Evolutionary conservation across 345 rosid species (phyloP), one percentile per base, ranked within the genome.

Genomic region (Psidium friedrichsthalianum): DNA sequence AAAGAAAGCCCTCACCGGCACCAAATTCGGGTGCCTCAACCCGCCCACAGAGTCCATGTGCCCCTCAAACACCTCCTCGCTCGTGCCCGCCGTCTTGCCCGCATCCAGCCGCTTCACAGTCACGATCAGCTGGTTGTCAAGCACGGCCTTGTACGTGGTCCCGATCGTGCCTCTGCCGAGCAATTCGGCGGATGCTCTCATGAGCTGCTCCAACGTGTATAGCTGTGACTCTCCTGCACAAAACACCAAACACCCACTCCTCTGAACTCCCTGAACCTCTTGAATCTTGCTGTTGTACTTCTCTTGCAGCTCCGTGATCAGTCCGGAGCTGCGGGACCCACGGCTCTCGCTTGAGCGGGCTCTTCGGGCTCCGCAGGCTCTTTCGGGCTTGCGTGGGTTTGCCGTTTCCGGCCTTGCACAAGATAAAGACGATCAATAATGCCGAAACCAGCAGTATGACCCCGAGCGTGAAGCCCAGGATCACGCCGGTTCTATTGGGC

Each of bases 121-220:
- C 55, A 97, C 92, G 6, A 96, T 92, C 85, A 96, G 88, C 86
- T 93, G 94, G 80, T 91, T 92, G 84, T 94, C 98, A 5, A 97
- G 92, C 47, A 93, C 94, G 18, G 98, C 98, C 92, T 97, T 96
- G 84, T 95, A 97, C 27, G 98, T 95, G 0, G 96, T 95, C 85
- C 98, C 98, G 6, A 95, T 88, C 0, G 92, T 90, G 14, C 99
- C 99, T 88, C 99, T 93, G 52, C 99, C 99, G 6, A 96, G 85
- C 83, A 97, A 87, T 94, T 96, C 99, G 6, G 99, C 99, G 2
- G 99, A 97, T 36, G 95, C 98, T 86, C 94, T 87, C 99, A 96
- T 95, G 56, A 95, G 89, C 91, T 96, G 98, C 88, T 97, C 98
- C 56, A 97, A 51, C 11, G 92, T 92, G 76, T 96, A 97, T 40